Evolutionary conservation across 495 filamentous ascomycete species (phyloP), one percentile per base, ranked within the genome.

Genomic region (Clohesyomyces aquaticus): DNA sequence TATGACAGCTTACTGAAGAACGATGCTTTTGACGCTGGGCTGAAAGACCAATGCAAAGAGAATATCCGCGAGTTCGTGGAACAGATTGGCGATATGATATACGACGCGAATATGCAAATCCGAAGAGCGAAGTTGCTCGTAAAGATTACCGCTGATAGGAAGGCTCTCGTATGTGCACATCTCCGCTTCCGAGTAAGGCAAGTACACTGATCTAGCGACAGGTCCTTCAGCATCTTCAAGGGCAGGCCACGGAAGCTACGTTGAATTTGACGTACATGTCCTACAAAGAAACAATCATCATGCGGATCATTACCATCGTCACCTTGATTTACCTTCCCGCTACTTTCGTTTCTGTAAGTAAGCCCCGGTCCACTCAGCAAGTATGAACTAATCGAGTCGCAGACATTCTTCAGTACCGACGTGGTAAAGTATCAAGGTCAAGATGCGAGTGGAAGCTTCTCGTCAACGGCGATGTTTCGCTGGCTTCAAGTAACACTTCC

Each of bases 351-450:
- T 79, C 78, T n/a, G 76, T 77, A 71, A 69, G 71, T 60, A 28
- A 42, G 27, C 16, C 3, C 19, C 0, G 11, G 19, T 28, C 43
- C 6, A 43, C 9, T 19, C 11, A 59, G 12, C 10, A 59, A 14
- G 2, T 14, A 26, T 25, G 19, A 49, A 47, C 52, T 72, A 42
- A 66, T 54, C 26, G 59, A 28, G 28, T 18, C 43, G 26, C 25
- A 77, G 65, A 79, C 78, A 14, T 77, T 81, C 56, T 80, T 81
- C 61, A 77, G 77, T 59, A 81, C 78, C 8, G 78, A 79, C 45
- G 70, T 80, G 35, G 65, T 80, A 11, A 79, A 76, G 55, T 80
- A 75, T 53, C 76, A 79, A 51, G 71, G 41, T n/a, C 48, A 26
- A 26, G 35, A 73, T 35, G 64, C 19, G 27, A 59, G 61, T 10